Evolutionary conservation across 2,329 filamentous ascomycete genomes (phyloP), one percentile per base, ranked within the genome.

Genomic region (Fusarium sp.): DNA sequence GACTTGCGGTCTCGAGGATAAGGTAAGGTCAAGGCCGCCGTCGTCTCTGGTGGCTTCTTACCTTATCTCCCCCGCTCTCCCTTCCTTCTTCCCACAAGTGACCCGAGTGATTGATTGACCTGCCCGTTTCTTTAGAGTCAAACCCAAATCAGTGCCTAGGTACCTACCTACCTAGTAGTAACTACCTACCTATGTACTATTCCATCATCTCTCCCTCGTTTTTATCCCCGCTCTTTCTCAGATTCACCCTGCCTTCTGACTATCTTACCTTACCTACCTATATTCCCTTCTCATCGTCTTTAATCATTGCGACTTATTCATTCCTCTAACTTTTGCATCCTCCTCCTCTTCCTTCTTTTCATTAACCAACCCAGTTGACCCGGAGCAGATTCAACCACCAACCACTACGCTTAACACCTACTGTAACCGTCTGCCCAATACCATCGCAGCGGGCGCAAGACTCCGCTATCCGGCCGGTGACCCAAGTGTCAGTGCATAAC

Each of bases 391-490:
- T 59, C 51, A 56, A 44, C 42, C 44, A 45, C 29, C 62, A 66
- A 38, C 25, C 62, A 66, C 63, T 49, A 46, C 63, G 23, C 64
- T 55, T 49, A 56, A 51, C 64, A 69, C 69, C 51, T 44, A 70
- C 70, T 67, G 57, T 56, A 56, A 69, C 48, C 46, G 45, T 31
- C 60, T 59, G 37, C 45, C 70, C 70, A 71, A 73, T 70, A 70
- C 70, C 49, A 54, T 44, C 19, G 49, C 52, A 66, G 61, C 73
- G 57, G 70, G 61, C 70, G 70, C 66, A 73, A 56, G 57, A 45
- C 70, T 70, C 70, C 70, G 70, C 70, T 67, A 69, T 73, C 69
- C 70, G 70, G 70, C 70, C 45, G 45, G 66, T 61, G 73, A 72
- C 68, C 72, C 63, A 70, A 66, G 63, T 69, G 72, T 64, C 70